phyloP scores from a whole-genome alignment of 2,329 filamentous ascomycete genomes.

The Pseudogymnoascus sp. region DNA sequence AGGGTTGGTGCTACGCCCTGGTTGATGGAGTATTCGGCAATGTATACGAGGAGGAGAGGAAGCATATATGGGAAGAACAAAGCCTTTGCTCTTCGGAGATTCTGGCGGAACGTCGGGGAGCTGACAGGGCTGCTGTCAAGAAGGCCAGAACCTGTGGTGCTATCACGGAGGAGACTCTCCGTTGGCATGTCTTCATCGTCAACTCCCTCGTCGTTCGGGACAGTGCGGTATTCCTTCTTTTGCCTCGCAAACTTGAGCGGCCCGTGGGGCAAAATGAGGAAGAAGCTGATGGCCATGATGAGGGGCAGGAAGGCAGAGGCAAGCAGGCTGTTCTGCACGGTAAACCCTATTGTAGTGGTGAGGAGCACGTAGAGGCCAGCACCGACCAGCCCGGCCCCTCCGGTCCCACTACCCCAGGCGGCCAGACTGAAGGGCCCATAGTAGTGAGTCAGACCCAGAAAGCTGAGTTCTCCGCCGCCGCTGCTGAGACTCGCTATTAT shows the following conservation, averaged over 20 bases:
- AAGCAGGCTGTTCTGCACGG: constrained; percentile 65
- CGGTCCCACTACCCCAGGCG: constrained; percentile 87
- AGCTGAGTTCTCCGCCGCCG: constrained; percentile 83
- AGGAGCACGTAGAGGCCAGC: constrained; percentile 81
- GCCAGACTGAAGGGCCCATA: constrained; percentile 83
- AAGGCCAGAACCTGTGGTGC: constrained; percentile 11
- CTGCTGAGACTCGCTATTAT: constrained; percentile 76
- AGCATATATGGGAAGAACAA: constrained; percentile 81
- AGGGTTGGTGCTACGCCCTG: constrained; percentile 86
- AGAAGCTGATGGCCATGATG: constrained; percentile 82
- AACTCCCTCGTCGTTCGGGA: constrained; percentile 36
- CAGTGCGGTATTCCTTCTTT: constrained; percentile 44
- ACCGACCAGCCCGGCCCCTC: constrained; percentile 77
- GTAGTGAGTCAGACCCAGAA: constrained; percentile 84
- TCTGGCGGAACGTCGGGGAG: constrained; percentile 32
- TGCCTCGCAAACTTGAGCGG: constrained; percentile 45
- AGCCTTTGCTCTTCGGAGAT: constrained; percentile 55
- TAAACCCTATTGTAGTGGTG: constrained; percentile 70
- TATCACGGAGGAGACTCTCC: constrained; percentile 17
- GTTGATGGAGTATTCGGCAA: constrained; percentile 96
- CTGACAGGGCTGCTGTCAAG: constrained; percentile 21
- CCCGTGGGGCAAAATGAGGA: constrained; percentile 63
- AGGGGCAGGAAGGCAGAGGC: constrained; percentile 70
- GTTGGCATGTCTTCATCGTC: constrained; percentile 26
- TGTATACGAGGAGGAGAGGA: constrained; percentile 82